Conservation (phyloP, 2,329 filamentous ascomycete genomes). For the Aspergillus ibericus region DNA sequence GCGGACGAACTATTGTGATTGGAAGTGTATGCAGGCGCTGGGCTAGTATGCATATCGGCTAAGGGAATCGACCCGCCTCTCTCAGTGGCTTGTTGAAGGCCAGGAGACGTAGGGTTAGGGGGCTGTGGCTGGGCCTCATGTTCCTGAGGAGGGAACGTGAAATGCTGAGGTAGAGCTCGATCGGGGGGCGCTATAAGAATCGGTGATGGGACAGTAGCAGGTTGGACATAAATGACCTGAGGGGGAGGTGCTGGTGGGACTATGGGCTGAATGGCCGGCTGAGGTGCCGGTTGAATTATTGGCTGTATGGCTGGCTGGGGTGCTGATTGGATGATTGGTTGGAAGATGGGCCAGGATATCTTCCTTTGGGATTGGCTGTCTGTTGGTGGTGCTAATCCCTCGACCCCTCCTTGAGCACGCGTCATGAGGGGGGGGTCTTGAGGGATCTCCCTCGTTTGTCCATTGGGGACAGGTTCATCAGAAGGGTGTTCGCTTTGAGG, state of each 20-base stretch:
- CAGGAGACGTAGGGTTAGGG: conserved; percentile 64
- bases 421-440: neutral
- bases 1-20: conserved; percentile 24
- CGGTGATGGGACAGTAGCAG: conserved; percentile 45
- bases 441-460: neutral
- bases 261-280: conserved; percentile 8
- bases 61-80: conserved; percentile 62
- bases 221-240: conserved; percentile 15
- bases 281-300: neutral
- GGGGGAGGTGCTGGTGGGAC: conserved; percentile 11
- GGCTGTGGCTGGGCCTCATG: conserved; percentile 53
- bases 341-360: conserved; percentile 14
- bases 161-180: conserved; percentile 46
- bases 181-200: conserved; percentile 54
- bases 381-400: conserved; percentile 2
- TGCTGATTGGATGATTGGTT: conserved; percentile 8
- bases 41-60: conserved; percentile 53
- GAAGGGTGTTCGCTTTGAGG: neutral
- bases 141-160: conserved; percentile 59
- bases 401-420: neutral
- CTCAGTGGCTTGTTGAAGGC: conserved; percentile 61
- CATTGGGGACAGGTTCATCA: neutral
- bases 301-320: conserved; percentile 4
- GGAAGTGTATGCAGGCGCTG: conserved; percentile 37
- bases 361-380: conserved; percentile 3